Conservation (phyloP, 2,329 filamentous ascomycete species). For the Exophiala bonariae region DNA sequence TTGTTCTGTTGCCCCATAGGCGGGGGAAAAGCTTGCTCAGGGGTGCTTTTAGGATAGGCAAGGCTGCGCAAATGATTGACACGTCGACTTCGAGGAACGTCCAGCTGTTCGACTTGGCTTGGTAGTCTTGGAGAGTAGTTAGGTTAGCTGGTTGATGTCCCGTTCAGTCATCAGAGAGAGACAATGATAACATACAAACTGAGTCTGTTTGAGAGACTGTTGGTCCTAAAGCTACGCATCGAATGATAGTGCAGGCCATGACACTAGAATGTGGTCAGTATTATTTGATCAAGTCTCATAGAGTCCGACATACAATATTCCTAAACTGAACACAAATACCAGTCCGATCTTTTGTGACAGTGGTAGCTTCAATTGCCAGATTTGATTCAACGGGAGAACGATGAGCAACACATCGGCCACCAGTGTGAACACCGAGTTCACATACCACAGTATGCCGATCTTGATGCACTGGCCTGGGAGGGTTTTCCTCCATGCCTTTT, state of each 20-base stretch:
- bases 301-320: conserved; percentile 32
- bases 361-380: conserved; percentile 26
- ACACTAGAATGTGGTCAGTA: conserved; percentile 4
- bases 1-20: conserved; percentile 29
- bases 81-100: conserved; percentile 15
- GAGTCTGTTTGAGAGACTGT: conserved; percentile 7
- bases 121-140: conserved; percentile 5
- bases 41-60: conserved; percentile 43
- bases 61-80: conserved; percentile 31
- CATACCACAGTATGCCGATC: conserved; percentile 18
- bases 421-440: conserved; percentile 25
- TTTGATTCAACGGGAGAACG: conserved; percentile 25
- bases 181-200: conserved; percentile 7
- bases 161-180: too few relatives aligned
- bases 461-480: conserved; percentile 23
- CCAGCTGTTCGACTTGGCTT: conserved; percentile 13
- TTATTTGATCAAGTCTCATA: too few relatives aligned
- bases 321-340: conserved; percentile 26
- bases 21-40: conserved; percentile 43
- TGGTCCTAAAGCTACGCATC: conserved; percentile 11
- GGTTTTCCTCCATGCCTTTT: conserved; percentile 21
- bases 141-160: too few relatives aligned
- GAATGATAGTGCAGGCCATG: conserved; percentile 15
- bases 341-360: conserved; percentile 26
- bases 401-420: conserved; percentile 27